These are phyloP conservation scores for Gossypium davidsonii DNA, from an alignment of 441 rosid species.

Conservation along the genomic window DNA sequence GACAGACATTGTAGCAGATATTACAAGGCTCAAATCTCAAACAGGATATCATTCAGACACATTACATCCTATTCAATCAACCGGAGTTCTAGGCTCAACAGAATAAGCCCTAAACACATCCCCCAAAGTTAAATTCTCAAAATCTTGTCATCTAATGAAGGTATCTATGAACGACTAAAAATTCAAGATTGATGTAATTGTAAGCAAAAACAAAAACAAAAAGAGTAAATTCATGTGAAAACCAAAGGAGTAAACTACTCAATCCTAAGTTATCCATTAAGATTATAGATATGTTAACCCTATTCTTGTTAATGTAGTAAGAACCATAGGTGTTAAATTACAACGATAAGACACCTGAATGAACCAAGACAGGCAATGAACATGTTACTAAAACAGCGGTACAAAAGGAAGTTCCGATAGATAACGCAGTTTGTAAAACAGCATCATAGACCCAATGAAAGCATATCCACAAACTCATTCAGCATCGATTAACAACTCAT, in stretches of 20 bases:
- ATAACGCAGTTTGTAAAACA: constrained; percentile 33
- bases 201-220: neutral
- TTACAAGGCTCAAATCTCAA: constrained; percentile 53
- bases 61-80: neutral
- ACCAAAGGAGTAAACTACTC: neutral
- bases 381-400: neutral
- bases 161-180: neutral
- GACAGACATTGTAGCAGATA: constrained; percentile 55
- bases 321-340: neutral
- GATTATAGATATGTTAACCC: neutral
- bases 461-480: neutral
- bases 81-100: too few relatives aligned
- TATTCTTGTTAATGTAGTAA: neutral
- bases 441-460: constrained; percentile 35
- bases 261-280: neutral
- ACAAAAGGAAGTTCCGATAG: constrained; percentile 24
- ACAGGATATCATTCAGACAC: neutral
- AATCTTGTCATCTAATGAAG: neutral
- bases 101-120: neutral
- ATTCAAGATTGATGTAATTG: neutral
- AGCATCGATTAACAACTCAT: neutral
- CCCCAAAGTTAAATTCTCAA: neutral
- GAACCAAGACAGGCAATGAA: neutral
- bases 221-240: neutral
- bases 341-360: neutral